Evolutionary conservation across 306 rosid species (phyloP).

Genomic region (Cucurbita pepo): DNA sequence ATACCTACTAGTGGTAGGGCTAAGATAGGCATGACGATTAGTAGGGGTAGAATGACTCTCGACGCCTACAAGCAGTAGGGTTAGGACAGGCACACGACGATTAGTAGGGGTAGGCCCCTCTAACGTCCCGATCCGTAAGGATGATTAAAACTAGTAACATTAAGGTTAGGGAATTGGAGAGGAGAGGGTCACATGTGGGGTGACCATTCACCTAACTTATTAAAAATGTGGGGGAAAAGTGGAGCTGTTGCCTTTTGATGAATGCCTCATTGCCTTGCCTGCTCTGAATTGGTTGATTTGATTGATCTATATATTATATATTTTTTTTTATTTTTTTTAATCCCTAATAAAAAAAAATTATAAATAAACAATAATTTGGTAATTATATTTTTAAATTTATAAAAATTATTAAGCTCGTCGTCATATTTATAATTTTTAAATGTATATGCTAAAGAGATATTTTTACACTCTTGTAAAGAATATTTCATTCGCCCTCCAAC

Average conservation of each 20-base stretch:
- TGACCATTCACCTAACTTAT: not conserved
- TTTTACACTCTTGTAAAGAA: too few species aligned
- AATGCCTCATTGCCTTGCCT: not conserved
- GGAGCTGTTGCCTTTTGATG: not conserved
- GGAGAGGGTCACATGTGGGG: not conserved
- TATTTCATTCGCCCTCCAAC: too few species aligned
- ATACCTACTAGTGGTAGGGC: too few species aligned
- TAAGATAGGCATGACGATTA: too few species aligned
- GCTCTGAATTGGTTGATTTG: not conserved
- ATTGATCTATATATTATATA: not conserved
- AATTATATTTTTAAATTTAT: too few species aligned
- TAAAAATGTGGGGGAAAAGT: slow-evolving; percentile 3
- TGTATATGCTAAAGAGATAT: too few species aligned
- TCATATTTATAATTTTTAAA: too few species aligned
- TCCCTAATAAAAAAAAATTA: too few species aligned
- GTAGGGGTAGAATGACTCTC: not conserved
- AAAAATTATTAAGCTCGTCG: too few species aligned
- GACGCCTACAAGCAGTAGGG: not conserved
- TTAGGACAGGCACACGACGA: not conserved
- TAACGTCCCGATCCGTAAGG: not conserved
- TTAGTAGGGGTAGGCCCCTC: not conserved
- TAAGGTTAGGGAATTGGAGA: not conserved
- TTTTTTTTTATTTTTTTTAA: too few species aligned
- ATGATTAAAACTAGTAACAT: not conserved
- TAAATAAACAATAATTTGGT: too few species aligned